Base-by-base conservation (phyloP, 75 land plant species). In the Adiantum capillusveneris region DNA sequence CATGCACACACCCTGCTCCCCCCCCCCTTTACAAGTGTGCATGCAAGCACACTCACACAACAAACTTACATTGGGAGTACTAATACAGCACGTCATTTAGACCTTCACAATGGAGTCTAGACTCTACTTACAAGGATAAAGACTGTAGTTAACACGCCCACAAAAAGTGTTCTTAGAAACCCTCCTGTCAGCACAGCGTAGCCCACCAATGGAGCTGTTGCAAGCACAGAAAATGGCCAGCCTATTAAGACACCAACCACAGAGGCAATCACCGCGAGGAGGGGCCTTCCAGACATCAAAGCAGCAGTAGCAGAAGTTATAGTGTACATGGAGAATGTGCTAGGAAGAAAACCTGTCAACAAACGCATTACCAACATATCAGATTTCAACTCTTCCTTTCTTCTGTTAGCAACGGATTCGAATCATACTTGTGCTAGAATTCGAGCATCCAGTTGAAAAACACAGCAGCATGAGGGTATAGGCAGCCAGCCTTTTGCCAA, bases 151-250 rank as follows among this genome's bases (percentile, higher is more conserved):
- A 71, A 54, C 21, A 71, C 63, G 2, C 88, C 99, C 20, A 84
- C 70, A 20, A 82, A 24, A 64, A 91, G 81, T 17, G 75, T 78
- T 62, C 70, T 60, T 31, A 64, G 65, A 30, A 86, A 87, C 45
- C 58, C 73, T 60, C 83, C 85, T 14, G 14, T 56, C 6, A 41
- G 26, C 19, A 95, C 58, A 21, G 93, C 78, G 59, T 74, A 87
- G 2, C 87, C 6, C 57, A 82, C 80, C 12, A 95, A 53, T n/a
- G 99, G 99, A 24, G 81, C 63, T 41, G 81, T 75, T 50, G 83
- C 88, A 58, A 95, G 68, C 28, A 86, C 62, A 22, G 97, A 84
- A 65, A 95, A 95, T 52, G 99, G 99, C 99, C 99, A 95, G n/a
- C 97, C 99, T 60, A 90, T 71, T 46, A 95, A 73, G 21, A 95